Evolutionary conservation across 2,329 filamentous ascomycete genomes (phyloP).

Genomic region (Coniochaeta sp.): DNA sequence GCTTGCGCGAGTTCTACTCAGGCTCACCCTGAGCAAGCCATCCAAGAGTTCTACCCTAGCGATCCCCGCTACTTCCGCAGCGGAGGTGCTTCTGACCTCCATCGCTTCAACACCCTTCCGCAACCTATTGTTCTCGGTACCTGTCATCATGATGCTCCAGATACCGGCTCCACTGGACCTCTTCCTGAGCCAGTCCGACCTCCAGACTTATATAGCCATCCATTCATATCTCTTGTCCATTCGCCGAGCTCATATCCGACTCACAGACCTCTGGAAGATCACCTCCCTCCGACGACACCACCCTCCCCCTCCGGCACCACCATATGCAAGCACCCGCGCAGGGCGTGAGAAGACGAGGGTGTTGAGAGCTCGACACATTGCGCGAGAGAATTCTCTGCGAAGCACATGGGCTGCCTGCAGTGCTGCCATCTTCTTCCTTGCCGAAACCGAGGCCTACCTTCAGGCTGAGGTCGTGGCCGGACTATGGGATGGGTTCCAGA

Average conservation of each 20-base stretch:
- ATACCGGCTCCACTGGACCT: slow-evolving; percentile 78
- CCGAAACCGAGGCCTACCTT: slow-evolving; percentile 80
- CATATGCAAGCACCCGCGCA: slow-evolving; percentile 51
- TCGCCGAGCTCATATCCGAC: slow-evolving; percentile 74
- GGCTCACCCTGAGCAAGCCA: slow-evolving; percentile 54
- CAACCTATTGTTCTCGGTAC: slow-evolving; percentile 74
- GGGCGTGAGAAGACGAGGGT: slow-evolving; percentile 53
- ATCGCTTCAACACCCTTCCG: slow-evolving; percentile 57
- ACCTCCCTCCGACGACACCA: slow-evolving; percentile 70
- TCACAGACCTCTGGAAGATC: slow-evolving; percentile 82
- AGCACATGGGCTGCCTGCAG: slow-evolving; percentile 86
- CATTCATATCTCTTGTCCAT: slow-evolving; percentile 84
- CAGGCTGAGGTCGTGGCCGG: slow-evolving; percentile 82
- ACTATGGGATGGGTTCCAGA: slow-evolving; percentile 72
- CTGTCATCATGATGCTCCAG: slow-evolving; percentile 62
- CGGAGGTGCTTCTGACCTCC: slow-evolving; percentile 19
- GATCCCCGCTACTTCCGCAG: slow-evolving; percentile 15
- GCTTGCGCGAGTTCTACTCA: slow-evolving; percentile 69
- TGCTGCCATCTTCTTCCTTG: slow-evolving; percentile 81
- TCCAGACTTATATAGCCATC: slow-evolving; percentile 75
- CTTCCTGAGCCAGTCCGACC: slow-evolving; percentile 70
- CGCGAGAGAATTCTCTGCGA: slow-evolving; percentile 61
- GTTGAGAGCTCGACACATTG: slow-evolving; percentile 56
- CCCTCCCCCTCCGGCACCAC: slow-evolving; percentile 61
- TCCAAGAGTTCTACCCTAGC: slow-evolving; percentile 7